These are phyloP conservation scores for Pelargonium australe DNA, from an alignment of 441 rosid species.

Conservation along the genomic window DNA sequence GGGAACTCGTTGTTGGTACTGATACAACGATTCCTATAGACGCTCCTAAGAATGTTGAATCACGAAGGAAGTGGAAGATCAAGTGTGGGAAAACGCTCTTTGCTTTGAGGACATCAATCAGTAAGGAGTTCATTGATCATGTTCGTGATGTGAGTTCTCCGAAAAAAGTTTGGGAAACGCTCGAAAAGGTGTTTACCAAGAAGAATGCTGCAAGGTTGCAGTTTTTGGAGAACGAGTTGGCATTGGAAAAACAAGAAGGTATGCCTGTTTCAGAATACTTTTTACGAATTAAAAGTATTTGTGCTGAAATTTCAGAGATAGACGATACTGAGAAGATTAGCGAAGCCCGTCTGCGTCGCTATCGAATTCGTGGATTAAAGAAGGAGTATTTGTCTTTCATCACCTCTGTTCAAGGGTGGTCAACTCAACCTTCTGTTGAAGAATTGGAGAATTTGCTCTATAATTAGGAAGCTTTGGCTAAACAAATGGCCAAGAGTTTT, in stretches of 20 bases:
- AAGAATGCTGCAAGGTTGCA: conserved; percentile 12
- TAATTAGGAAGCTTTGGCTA: conserved; percentile 8
- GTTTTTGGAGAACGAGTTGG: conserved; percentile 17
- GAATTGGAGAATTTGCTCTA: conserved; percentile 8
- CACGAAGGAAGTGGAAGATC: conserved; percentile 15
- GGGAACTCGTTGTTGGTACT: no score
- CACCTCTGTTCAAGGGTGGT: conserved; percentile 19
- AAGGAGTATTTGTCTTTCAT: conserved; percentile 16
- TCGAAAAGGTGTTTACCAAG: conserved; percentile 14
- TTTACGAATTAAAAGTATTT: not conserved
- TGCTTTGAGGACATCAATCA: no score
- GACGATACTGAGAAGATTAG: conserved; percentile 9
- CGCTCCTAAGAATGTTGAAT: not conserved
- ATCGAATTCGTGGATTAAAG: not conserved
- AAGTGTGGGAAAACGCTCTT: no score
- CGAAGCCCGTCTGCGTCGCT: not conserved
- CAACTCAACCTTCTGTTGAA: conserved; percentile 10
- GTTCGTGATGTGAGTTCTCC: conserved; percentile 11
- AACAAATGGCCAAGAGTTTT: no score
- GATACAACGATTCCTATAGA: not conserved
- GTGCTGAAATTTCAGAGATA: conserved; percentile 17
- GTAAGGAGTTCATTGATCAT: no score
- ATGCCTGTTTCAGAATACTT: conserved; percentile 20
- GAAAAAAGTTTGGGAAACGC: conserved; percentile 9
- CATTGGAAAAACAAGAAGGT: not conserved